These are phyloP conservation scores for Calycina herbarum DNA, from an alignment of 2,329 filamentous ascomycete species.

Conservation along the genomic window DNA sequence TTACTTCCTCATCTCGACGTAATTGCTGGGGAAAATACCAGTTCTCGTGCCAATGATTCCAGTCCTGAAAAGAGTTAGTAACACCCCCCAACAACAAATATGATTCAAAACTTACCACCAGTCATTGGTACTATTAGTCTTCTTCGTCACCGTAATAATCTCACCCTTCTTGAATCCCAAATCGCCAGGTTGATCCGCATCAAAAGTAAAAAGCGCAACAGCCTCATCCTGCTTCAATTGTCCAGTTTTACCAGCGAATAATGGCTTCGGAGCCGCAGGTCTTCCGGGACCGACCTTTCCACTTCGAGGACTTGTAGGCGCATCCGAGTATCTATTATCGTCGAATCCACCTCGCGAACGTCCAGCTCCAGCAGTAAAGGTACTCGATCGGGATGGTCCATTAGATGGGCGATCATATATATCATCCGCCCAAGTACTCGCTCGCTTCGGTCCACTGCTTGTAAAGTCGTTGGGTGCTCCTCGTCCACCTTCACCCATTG, in stretches of 20 bases:
- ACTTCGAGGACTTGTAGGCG: slow-evolving; percentile 41
- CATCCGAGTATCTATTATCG: slow-evolving; percentile 53
- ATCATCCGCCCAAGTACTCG: slow-evolving; percentile 75
- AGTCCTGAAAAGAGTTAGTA: slow-evolving; percentile 59
- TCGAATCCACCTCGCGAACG: slow-evolving; percentile 44
- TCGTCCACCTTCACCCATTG: slow-evolving; percentile 63
- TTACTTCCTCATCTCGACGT: slow-evolving; percentile 65
- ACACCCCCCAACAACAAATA: background rate
- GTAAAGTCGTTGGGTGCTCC: slow-evolving; percentile 48
- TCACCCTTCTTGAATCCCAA: slow-evolving; percentile 97
- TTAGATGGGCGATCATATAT: slow-evolving; percentile 62
- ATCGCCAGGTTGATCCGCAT: slow-evolving; percentile 89
- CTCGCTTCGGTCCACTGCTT: slow-evolving; percentile 58
- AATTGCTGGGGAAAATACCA: slow-evolving; percentile 90
- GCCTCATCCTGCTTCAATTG: slow-evolving; percentile 73
- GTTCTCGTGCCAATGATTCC: slow-evolving; percentile 81
- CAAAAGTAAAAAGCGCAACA: slow-evolving; percentile 89
- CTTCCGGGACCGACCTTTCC: slow-evolving; percentile 62
- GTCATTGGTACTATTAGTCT: slow-evolving; percentile 89
- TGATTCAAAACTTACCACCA: slow-evolving; percentile 71
- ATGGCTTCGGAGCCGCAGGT: slow-evolving; percentile 86
- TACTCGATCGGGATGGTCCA: slow-evolving; percentile 23
- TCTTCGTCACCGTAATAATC: slow-evolving; percentile 90
- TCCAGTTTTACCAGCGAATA: slow-evolving; percentile 64
- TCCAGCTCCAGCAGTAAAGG: slow-evolving; percentile 38